phyloP scores from a whole-genome alignment of 2,329 filamentous ascomycete genomes.

The Cryphonectria nitschkei region DNA sequence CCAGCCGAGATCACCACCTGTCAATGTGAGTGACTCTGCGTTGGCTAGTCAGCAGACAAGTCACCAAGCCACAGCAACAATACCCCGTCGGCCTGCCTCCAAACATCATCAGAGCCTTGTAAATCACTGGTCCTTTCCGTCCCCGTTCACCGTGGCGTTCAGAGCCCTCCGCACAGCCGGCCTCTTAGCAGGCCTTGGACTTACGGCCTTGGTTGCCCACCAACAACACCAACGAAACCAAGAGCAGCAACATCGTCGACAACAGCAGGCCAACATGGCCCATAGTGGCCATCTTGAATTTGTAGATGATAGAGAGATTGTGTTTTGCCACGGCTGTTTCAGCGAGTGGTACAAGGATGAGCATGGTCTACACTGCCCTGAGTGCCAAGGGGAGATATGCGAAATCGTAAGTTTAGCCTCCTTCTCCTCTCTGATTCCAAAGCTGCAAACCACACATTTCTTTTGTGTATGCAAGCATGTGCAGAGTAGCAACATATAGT shows the following conservation, averaged over 20 bases:
- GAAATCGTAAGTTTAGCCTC: slow-evolving; percentile 72
- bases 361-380: slow-evolving; percentile 71
- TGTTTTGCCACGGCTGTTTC: slow-evolving; percentile 83
- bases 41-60: background rate
- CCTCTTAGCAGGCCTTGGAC: slow-evolving; percentile 61
- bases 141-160: slow-evolving; percentile 54
- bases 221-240: slow-evolving; percentile 50
- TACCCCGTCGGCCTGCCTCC: background rate
- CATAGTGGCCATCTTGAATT: slow-evolving; percentile 51
- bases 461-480: too few relatives aligned
- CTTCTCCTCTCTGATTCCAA: background rate
- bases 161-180: slow-evolving; percentile 57
- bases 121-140: background rate
- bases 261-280: slow-evolving; percentile 34
- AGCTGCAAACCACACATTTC: background rate
- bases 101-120: background rate
- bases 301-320: slow-evolving; percentile 64
- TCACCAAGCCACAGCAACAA: background rate
- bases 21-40: background rate
- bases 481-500: background rate
- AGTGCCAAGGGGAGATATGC: slow-evolving; percentile 76
- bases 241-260: slow-evolving; percentile 44
- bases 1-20: background rate
- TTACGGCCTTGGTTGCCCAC: slow-evolving; percentile 60
- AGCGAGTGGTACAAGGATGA: slow-evolving; percentile 81